Evolutionary conservation across 768 basidiomycete species (phyloP).

Genomic region (Suillus variegatus): DNA sequence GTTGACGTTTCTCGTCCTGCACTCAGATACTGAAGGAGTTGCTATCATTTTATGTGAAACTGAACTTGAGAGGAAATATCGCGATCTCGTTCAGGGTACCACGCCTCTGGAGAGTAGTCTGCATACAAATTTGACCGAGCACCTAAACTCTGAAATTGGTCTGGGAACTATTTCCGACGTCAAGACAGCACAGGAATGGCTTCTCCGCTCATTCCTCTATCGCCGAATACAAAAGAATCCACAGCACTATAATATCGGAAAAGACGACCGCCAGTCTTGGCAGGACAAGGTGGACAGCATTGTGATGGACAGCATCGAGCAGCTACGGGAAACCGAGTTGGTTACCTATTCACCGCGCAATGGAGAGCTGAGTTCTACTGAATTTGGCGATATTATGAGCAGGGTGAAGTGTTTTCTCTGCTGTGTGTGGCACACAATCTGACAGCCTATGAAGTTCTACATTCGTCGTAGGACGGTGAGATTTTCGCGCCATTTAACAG

Average conservation of each 20-base stretch:
- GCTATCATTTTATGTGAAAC: conserved; percentile 83
- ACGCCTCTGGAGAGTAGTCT: conserved; percentile 85
- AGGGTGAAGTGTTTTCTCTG: conserved; percentile 48
- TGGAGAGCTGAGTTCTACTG: conserved; percentile 58
- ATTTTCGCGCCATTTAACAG: conserved; percentile 6
- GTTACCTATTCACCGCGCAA: conserved; percentile 47
- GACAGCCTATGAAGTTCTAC: conserved; percentile 55
- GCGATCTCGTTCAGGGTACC: conserved; percentile 63
- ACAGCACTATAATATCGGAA: conserved; percentile 65
- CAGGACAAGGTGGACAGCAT: conserved; percentile 71
- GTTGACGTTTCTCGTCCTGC: conserved; percentile 1
- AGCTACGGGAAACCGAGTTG: conserved; percentile 61
- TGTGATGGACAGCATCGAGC: conserved; percentile 63
- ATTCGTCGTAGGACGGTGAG: conserved; percentile 68
- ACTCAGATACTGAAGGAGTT: conserved; percentile 75
- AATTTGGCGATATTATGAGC: conserved; percentile 87
- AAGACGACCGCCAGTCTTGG: conserved; percentile 61
- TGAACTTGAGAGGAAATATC: conserved; percentile 72
- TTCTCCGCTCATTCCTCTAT: conserved; percentile 83
- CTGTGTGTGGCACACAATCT: conserved; percentile 9
- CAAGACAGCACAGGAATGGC: conserved; percentile 77
- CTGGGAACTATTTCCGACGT: conserved; percentile 78
- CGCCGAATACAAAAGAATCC: conserved; percentile 88
- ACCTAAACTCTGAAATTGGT: conserved; percentile 92
- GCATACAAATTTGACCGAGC: conserved; percentile 82